A percentile compares a stretch with the other conserved stretches of the same genome.
phyloP scores from a whole-genome alignment of 345 rosid genomes.

The Eucalyptus cloeziana region DNA sequence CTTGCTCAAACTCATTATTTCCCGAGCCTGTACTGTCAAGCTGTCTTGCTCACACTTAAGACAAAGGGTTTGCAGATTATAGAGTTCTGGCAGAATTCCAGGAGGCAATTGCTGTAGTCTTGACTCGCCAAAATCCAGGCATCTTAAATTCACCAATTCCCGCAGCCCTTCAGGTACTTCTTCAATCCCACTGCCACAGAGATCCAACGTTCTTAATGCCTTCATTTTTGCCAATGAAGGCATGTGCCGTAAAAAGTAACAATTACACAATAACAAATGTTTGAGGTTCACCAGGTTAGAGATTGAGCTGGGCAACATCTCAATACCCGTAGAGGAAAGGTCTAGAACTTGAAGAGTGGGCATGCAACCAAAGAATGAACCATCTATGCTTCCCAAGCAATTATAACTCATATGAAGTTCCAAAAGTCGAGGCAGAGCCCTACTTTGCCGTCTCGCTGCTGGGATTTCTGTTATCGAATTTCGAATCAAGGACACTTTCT shows the following conservation, averaged over 20 bases:
- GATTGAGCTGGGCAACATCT: neutral
- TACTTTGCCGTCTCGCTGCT: no score
- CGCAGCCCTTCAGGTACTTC: conserved; percentile 1
- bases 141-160: neutral
- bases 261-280: neutral
- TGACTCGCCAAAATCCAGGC: neutral
- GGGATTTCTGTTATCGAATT: no score
- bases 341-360: neutral
- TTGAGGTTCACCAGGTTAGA: neutral
- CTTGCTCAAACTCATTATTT: neutral
- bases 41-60: no score
- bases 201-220: conserved; percentile 1
- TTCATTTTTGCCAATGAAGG: conserved; percentile 1
- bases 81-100: neutral
- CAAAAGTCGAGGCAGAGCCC: no score
- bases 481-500: accelerated
- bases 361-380: neutral
- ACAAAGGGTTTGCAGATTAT: neutral
- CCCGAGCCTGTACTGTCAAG: neutral
- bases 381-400: no score
- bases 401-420: no score
- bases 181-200: neutral
- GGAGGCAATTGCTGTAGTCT: neutral
- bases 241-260: neutral
- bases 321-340: neutral